Conservation (phyloP, 2,329 filamentous ascomycete genomes). For the Apiospora saccharicola region DNA sequence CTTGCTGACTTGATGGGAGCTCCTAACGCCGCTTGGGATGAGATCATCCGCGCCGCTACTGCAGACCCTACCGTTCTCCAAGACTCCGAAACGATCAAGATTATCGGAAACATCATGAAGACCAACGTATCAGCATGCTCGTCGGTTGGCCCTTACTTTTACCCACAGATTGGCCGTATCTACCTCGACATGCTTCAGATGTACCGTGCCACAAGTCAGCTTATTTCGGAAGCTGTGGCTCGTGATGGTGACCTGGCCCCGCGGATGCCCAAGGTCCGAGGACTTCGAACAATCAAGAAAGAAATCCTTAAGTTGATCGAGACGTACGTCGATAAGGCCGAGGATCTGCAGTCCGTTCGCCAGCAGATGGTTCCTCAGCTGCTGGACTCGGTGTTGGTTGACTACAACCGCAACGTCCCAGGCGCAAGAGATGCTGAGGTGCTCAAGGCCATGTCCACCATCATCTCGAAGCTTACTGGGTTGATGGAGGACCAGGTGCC, state of each 20-base stretch:
- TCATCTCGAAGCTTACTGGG: slow-evolving; percentile 93
- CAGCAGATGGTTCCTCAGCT: slow-evolving; percentile 95
- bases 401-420: slow-evolving; percentile 97
- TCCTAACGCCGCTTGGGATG: slow-evolving; percentile 94
- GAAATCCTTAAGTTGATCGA: slow-evolving; percentile 98
- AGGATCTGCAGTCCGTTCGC: slow-evolving; percentile 92
- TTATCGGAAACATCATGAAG: slow-evolving; percentile 99
- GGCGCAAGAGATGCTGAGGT: slow-evolving; percentile 97
- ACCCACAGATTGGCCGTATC: slow-evolving; percentile 95
- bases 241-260: slow-evolving; percentile 91
- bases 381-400: slow-evolving; percentile 89
- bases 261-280: slow-evolving; percentile 96
- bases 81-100: slow-evolving; percentile 94
- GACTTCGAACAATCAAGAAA: slow-evolving; percentile 97
- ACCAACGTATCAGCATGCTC: slow-evolving; percentile 99
- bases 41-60: slow-evolving; percentile 89
- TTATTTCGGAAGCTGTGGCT: slow-evolving; percentile 92
- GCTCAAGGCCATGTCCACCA: slow-evolving; percentile 95
- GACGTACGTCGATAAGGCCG: slow-evolving; percentile 97
- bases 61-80: slow-evolving; percentile 86
- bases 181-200: slow-evolving; percentile 99
- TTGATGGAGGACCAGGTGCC: slow-evolving; percentile 99
- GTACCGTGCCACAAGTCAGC: slow-evolving; percentile 95
- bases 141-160: slow-evolving; percentile 96
- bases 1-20: slow-evolving; percentile 92